Conservation (phyloP, 108 stramenopile species). For the Aurantiochytrium sp. region DNA sequence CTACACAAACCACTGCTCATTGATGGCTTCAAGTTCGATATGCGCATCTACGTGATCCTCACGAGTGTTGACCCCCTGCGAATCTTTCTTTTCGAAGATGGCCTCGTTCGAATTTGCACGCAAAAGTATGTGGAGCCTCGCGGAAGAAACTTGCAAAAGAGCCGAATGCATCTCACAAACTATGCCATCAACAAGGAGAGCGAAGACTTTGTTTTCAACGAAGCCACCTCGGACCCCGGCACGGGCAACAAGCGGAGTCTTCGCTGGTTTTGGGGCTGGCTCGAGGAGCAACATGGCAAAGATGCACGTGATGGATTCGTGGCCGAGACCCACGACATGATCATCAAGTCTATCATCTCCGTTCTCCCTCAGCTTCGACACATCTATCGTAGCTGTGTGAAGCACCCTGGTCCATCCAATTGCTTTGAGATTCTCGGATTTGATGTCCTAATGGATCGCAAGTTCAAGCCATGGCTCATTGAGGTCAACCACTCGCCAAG, state of each 20-base stretch:
- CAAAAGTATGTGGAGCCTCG: constrained; percentile 62
- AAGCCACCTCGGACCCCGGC: not conserved
- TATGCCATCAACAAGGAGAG: constrained; percentile 63
- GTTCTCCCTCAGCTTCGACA: constrained; percentile 57
- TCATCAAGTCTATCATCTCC: constrained; percentile 56
- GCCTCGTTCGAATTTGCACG: constrained; percentile 60
- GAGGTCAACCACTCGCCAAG: constrained; percentile 69
- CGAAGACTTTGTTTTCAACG: constrained; percentile 21
- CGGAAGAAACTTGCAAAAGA: constrained; percentile 49
- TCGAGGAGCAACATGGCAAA: constrained; percentile 39
- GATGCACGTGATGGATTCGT: constrained; percentile 45
- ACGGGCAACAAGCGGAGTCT: constrained; percentile 62
- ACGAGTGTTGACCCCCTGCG: constrained; percentile 64
- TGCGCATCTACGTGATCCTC: constrained; percentile 69
- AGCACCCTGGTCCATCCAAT: not conserved
- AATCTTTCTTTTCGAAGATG: constrained; percentile 61
- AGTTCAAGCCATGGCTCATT: constrained; percentile 68
- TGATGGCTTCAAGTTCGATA: constrained; percentile 74
- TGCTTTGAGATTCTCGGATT: constrained; percentile 69
- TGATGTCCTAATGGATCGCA: constrained; percentile 72
- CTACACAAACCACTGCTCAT: constrained; percentile 64
- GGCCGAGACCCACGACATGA: constrained; percentile 59
- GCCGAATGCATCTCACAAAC: constrained; percentile 79
- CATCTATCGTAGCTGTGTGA: constrained; percentile 47
- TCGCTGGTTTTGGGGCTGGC: constrained; percentile 60